Conservation (phyloP, 73 alveolate species). For the Paramecium pentaurelia region DNA sequence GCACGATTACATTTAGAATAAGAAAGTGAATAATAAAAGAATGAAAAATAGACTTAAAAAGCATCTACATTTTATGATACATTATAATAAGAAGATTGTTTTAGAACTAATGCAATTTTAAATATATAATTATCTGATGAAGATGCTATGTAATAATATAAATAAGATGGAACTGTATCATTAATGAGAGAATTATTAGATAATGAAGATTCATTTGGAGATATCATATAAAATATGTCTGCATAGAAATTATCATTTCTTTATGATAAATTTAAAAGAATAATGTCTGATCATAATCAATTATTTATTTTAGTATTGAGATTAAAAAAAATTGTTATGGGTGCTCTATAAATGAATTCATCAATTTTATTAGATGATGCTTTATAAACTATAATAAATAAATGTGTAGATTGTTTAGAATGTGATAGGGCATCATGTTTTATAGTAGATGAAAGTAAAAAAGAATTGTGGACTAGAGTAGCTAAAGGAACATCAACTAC, state of each 20-base stretch:
- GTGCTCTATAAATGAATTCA: conserved; percentile 47
- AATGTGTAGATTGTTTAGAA: conserved; percentile 52
- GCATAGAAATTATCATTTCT: conserved; percentile 14
- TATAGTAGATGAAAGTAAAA: conserved; percentile 64
- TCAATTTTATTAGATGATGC: conserved; percentile 63
- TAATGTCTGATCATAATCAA: conserved; percentile 24
- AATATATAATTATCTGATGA: neutral
- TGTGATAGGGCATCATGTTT: conserved; percentile 77
- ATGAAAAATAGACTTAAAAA: neutral
- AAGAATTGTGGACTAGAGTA: conserved; percentile 71
- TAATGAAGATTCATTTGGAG: conserved; percentile 5
- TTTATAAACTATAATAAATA: conserved; percentile 55
- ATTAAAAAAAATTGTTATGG: conserved; percentile 50
- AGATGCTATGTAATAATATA: conserved; percentile 15
- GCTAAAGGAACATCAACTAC: conserved; percentile 66
- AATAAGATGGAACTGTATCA: conserved; percentile 22
- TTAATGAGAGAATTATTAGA: conserved; percentile 23
- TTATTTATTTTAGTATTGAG: conserved; percentile 32
- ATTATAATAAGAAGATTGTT: conserved; percentile 5
- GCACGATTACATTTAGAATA: neutral
- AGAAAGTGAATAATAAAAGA: neutral
- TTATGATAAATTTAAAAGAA: conserved; percentile 20
- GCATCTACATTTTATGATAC: conserved; percentile 4
- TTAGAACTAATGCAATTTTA: neutral
- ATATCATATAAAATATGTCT: neutral